Evolutionary conservation across 1,284 basidiomycete species (phyloP).

Genomic region (Ceratobasidium theobromae): DNA sequence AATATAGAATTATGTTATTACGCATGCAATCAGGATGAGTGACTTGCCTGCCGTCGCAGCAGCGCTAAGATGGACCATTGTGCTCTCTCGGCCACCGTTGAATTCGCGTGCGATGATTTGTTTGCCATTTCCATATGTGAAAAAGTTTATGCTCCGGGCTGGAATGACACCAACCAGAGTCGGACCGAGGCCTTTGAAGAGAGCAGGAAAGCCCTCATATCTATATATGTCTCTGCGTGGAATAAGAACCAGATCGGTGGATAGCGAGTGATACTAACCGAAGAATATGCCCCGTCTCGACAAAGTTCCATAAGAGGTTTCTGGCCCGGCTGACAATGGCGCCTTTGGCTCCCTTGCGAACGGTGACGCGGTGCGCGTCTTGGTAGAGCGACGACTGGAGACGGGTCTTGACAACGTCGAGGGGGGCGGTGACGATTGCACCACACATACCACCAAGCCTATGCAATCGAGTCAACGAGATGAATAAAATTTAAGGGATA

Average conservation of each 20-base stretch:
- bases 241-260: neutral
- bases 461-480: constrained; percentile 6
- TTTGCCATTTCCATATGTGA: constrained; percentile 97
- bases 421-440: constrained; percentile 93
- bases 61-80: constrained; percentile 81
- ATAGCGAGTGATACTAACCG: constrained; percentile 53
- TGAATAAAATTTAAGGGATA: neutral
- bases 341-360: neutral
- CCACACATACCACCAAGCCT: constrained; percentile 98
- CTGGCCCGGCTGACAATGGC: constrained; percentile 38
- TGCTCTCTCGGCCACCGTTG: constrained; percentile 81
- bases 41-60: constrained; percentile 71
- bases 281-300: constrained; percentile 90
- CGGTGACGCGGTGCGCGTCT: constrained; percentile 49
- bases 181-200: constrained; percentile 94
- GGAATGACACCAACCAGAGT: constrained; percentile 95
- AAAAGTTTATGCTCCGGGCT: constrained; percentile 96
- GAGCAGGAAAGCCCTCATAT: constrained; percentile 86
- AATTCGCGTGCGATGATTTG: constrained; percentile 82
- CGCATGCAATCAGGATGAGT: neutral
- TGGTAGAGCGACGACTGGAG: constrained; percentile 89
- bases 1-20: neutral
- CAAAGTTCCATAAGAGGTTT: constrained; percentile 85
- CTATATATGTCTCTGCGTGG: constrained; percentile 75
- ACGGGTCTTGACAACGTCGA: constrained; percentile 98